Conservation (phyloP, 768 basidiomycete species). For the Suillus spraguei region DNA sequence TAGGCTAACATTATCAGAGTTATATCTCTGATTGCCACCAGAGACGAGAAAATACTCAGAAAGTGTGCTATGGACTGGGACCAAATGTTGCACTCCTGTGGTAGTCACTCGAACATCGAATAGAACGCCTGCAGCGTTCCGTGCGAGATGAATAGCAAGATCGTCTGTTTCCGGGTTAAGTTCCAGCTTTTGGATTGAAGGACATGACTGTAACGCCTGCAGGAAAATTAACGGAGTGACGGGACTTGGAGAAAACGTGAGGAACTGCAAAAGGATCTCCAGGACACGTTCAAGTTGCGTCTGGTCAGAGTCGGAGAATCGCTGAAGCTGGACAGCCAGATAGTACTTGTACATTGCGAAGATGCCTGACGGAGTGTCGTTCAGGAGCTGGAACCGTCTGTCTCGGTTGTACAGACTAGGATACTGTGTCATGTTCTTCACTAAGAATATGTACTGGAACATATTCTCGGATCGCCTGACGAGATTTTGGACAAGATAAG, state of each 20-base stretch:
- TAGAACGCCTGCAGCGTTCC: background rate
- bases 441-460: background rate
- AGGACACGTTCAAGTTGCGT: background rate
- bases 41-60: background rate
- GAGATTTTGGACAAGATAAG: background rate
- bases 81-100: background rate
- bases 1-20: background rate
- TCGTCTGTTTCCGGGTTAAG: background rate
- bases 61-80: background rate
- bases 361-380: background rate
- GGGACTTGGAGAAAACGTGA: background rate
- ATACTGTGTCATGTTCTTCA: background rate
- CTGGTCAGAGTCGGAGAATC: background rate
- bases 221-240: background rate
- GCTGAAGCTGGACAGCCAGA: background rate
- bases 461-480: background rate
- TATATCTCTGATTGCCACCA: background rate
- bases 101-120: background rate
- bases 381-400: background rate
- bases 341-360: background rate
- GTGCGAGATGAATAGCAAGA: background rate
- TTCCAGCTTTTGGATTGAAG: background rate
- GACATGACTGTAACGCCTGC: background rate
- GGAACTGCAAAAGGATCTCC: background rate
- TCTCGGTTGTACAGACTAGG: background rate